Base-by-base conservation (phyloP, 257 asterid species). In the Solanum lignicaule region DNA sequence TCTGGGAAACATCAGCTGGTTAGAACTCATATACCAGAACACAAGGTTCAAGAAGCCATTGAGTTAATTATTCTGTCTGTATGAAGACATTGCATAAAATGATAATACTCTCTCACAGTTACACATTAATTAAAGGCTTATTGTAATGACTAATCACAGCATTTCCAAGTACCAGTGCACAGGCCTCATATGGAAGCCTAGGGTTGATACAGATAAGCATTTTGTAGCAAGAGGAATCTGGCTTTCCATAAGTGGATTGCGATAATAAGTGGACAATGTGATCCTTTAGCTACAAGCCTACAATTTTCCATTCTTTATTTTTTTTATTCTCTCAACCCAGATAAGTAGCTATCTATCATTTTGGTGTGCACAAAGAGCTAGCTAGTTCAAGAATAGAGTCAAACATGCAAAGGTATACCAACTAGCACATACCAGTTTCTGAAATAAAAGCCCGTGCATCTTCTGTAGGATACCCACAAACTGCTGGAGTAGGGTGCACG, bases 401-500 rank as follows among this genome's bases (percentile, higher is more conserved):
- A 35, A 74, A 21, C 83, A 74, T 74, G 55, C 83, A 74, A 74
- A 11, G 52, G 52, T 74, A 18, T 76, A 78, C 35, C 74, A 86
- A 66, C 86, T 69, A 75, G 68, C 78, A 84, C 76, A 35, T 93
- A 97, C 99, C 99, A 66, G 93, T 92, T 92, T 95, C 96, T 71
- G 96, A 92, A 85, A 97, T 97, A 87, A 96, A 90, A 73, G 90
- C 73, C 21, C 98, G 92, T 21, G 99, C 99, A 91, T 94, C 98
- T 93, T 97, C 98, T 46, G 88, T 93, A 48, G 99, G 99, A 87
- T 92, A 94, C 87, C 99, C 99, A 90, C 99, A 97, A 87, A 97
- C 99, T 83, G 99, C 99, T 86, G 99, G 98, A 48, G 99, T 97
- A 39, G 99, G 99, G 92, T 97, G 99, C 89, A 97, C 98, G 52